These are phyloP conservation scores for Cylindrotheca closterium DNA, from an alignment of 108 stramenopile genomes.

Conservation along the genomic window DNA sequence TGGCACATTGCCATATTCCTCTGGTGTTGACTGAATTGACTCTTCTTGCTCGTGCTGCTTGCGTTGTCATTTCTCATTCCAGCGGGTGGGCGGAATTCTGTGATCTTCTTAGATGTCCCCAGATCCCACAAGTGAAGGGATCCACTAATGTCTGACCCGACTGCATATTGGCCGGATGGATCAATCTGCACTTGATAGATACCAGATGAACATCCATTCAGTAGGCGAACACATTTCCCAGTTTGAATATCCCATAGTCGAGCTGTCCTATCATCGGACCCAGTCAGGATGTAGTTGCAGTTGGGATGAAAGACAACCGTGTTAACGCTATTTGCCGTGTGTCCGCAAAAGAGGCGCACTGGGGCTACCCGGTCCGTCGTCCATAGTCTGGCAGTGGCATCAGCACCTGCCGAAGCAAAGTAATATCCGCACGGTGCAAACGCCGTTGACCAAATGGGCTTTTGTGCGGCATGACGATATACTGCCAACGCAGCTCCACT, in stretches of 20 bases:
- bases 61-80: constrained; percentile 1
- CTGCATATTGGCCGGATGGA: constrained; percentile 73
- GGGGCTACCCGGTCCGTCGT: constrained; percentile 87
- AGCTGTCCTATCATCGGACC: constrained; percentile 89
- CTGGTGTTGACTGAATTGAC: neutral
- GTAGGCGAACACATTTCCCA: constrained; percentile 86
- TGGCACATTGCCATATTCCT: constrained; percentile 43
- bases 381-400: constrained; percentile 94
- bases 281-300: constrained; percentile 91
- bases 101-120: constrained; percentile 73
- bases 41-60: constrained; percentile 13
- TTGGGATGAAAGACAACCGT: constrained; percentile 94
- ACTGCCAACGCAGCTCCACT: constrained; percentile 82
- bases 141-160: constrained; percentile 69
- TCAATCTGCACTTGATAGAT: constrained; percentile 66
- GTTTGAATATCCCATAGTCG: constrained; percentile 95
- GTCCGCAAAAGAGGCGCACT: constrained; percentile 91
- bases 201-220: constrained; percentile 79
- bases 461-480: constrained; percentile 76
- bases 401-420: constrained; percentile 92
- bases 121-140: constrained; percentile 84
- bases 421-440: constrained; percentile 93
- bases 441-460: constrained; percentile 80
- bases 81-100: constrained; percentile 49
- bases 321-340: constrained; percentile 86